A percentile compares a stretch with the other conserved stretches of the same genome.
These are phyloP conservation scores for Prunella vulgaris DNA, from an alignment of 257 asterid species.

Conservation along the genomic window DNA sequence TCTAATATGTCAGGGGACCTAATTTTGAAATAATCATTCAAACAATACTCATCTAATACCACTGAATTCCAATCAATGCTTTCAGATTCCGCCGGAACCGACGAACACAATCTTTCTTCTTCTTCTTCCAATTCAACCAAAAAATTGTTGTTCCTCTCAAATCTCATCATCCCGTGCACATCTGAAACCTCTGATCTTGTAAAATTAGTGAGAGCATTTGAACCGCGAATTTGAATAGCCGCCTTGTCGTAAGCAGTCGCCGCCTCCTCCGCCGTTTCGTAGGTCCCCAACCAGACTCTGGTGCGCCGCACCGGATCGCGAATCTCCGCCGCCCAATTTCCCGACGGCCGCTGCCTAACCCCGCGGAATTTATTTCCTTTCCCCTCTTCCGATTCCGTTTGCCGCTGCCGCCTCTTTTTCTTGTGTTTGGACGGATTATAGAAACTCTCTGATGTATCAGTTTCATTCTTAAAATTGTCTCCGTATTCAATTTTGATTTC, in stretches of 20 bases:
- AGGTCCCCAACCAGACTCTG: conserved; percentile 72
- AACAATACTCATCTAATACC: conserved; percentile 26
- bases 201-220: conserved; percentile 53
- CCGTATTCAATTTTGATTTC: conserved; percentile 43
- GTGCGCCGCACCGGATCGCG: conserved; percentile 45
- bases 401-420: background rate
- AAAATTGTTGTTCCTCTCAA: background rate
- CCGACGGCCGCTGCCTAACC: conserved; percentile 77
- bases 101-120: background rate
- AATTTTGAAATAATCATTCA: conserved; percentile 34
- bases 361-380: conserved; percentile 49
- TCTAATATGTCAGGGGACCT: conserved; percentile 36
- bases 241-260: conserved; percentile 59
- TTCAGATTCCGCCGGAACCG: background rate
- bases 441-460: background rate
- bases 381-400: background rate
- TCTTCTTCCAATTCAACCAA: background rate
- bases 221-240: conserved; percentile 54
- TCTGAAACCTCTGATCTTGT: conserved; percentile 20
- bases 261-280: conserved; percentile 64
- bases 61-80: background rate
- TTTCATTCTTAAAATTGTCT: background rate
- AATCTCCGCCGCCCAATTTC: conserved; percentile 79
- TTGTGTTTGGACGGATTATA: conserved; percentile 15
- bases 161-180: conserved; percentile 22